Evolutionary conservation across 1,284 basidiomycete species (phyloP).

Genomic region (Puccinia coronata): DNA sequence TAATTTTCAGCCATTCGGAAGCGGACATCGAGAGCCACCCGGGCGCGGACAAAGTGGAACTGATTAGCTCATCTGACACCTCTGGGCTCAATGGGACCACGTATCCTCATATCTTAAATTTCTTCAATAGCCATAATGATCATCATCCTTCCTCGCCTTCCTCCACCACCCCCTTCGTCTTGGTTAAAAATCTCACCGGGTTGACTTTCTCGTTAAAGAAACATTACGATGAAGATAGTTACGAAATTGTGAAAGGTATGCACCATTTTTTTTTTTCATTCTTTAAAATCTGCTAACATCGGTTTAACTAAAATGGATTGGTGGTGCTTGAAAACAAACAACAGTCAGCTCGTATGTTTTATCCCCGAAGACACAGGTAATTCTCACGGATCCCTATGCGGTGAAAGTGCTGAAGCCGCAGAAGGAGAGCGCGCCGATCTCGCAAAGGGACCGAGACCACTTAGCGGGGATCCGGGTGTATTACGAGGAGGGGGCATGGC

Average conservation of each 20-base stretch:
- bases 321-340: too few relatives aligned
- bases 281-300: background rate
- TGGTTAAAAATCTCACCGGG: conserved; percentile 39
- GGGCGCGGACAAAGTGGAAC: conserved; percentile 26
- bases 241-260: conserved; percentile 36
- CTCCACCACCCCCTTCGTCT: background rate
- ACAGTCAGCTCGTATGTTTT: conserved; percentile 22
- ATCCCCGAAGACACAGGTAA: conserved; percentile 8
- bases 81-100: too few relatives aligned
- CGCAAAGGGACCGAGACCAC: conserved; percentile 23
- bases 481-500: background rate
- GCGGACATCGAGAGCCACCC: conserved; percentile 9
- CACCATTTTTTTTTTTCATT: background rate
- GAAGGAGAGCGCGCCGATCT: background rate
- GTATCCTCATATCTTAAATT: too few relatives aligned
- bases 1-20: conserved; percentile 33
- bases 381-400: conserved; percentile 33
- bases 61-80: too few relatives aligned
- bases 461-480: conserved; percentile 24
- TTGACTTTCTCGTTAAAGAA: conserved; percentile 40
- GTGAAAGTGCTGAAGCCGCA: background rate
- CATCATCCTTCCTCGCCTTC: background rate
- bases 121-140: too few relatives aligned
- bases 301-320: too few relatives aligned
- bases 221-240: conserved; percentile 17